phyloP scores from a whole-genome alignment of 2,329 filamentous ascomycete species.

The Cercospora janseana region DNA sequence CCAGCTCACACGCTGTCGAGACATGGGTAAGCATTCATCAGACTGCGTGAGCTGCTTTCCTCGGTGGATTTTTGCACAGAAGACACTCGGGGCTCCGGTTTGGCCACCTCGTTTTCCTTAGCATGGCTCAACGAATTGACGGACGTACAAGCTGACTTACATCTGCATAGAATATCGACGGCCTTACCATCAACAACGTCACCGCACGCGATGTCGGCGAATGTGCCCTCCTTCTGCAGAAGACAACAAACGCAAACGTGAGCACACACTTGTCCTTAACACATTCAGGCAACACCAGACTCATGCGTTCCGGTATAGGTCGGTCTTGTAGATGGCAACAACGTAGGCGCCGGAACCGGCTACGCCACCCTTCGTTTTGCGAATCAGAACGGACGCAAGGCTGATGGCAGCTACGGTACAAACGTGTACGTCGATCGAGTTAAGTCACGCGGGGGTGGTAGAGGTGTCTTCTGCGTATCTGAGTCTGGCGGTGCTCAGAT shows the following conservation, averaged over 20 bases:
- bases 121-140: no score
- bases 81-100: no score
- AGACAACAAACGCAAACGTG: conserved; percentile 49
- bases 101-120: no score
- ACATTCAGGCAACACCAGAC: neutral
- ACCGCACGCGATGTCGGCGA: conserved; percentile 56
- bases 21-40: no score
- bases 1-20: conserved; percentile 57
- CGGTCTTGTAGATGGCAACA: conserved; percentile 56
- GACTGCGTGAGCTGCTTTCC: no score
- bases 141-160: no score
- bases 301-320: conserved; percentile 35
- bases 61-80: no score
- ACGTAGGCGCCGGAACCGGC: conserved; percentile 53
- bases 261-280: neutral
- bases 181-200: conserved; percentile 52
- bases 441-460: conserved; percentile 56
- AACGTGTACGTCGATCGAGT: conserved; percentile 56
- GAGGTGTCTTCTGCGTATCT: conserved; percentile 59
- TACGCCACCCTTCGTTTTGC: conserved; percentile 59
- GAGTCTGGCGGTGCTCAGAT: conserved; percentile 56
- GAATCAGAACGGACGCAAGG: conserved; percentile 55
- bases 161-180: conserved; percentile 61
- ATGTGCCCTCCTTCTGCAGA: conserved; percentile 57
- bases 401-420: conserved; percentile 51